Evolutionary conservation across 306 rosid species (phyloP), one percentile per base, ranked within the genome.

Genomic region (Canavalia ensiformis): DNA sequence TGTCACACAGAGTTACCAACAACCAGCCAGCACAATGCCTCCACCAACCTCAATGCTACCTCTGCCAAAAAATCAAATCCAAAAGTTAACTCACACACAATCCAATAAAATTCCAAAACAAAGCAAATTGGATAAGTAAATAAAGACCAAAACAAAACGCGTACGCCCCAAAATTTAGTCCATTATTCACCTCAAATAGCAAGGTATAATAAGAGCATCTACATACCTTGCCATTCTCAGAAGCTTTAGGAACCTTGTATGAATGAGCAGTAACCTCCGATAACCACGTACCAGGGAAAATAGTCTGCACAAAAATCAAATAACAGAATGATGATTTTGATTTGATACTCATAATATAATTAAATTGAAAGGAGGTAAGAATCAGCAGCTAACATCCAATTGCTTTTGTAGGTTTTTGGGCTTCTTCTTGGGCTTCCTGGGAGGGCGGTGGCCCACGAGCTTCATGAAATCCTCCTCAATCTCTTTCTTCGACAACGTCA

Each of bases 381-480:
- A 70, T 41, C 6, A 4, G 68, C 92, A 82, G 83, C 25, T 18
- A 18, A 91, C 98, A 74, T 95, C 98, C 85, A 95, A 56, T 82
- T 88, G 88, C 74, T 57, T 93, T 88, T 91, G 98, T 6, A 90
- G 90, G 45, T 6, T 81, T 55, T 90, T 91, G 44, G 86, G 84
- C 11, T 97, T 82, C 84, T 80, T 90, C 81, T 89, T 89, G 44
- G 98, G 99, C 78, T 97, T 83, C 58, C 99, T 88, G 13, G 89
- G 92, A 6, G 97, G 98, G 57, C 91, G 78, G 74, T 87, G 93
- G 60, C 92, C 93, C 74, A 91, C 0, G 63, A 95, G 29, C 72
- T 12, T 83, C 82, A 89, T 75, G 83, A 88, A 95, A 89, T 95
- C 99, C 11, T 92, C 98, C 12, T 91, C 99, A 82, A 95, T 81